Percentiles rank a stretch among this genome's conserved stretches.
phyloP scores from a whole-genome alignment of 2,329 filamentous ascomycete species.

The Fusarium pininemorale region DNA sequence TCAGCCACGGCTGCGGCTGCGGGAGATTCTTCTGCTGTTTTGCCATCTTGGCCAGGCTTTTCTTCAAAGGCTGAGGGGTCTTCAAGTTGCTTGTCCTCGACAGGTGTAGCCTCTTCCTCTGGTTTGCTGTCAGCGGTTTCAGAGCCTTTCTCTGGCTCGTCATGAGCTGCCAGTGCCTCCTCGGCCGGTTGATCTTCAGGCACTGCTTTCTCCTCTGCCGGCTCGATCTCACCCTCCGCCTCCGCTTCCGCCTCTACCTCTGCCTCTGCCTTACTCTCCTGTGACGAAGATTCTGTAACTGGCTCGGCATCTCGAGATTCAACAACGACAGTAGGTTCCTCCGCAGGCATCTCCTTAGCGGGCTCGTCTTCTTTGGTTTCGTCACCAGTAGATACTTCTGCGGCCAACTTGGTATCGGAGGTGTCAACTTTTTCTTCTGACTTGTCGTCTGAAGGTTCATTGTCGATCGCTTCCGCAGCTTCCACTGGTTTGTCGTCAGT shows the following conservation, averaged over 20 bases:
- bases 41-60: slow-evolving; percentile 20
- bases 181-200: neutral
- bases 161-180: slow-evolving; percentile 3
- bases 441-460: neutral
- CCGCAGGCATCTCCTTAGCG: neutral
- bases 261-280: neutral
- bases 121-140: slow-evolving; percentile 21
- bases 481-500: slow-evolving; percentile 4
- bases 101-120: slow-evolving; percentile 18
- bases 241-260: neutral
- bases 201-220: neutral
- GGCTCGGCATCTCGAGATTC: neutral
- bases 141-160: slow-evolving; percentile 19
- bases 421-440: neutral
- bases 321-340: neutral
- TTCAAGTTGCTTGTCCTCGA: slow-evolving; percentile 24
- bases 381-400: neutral
- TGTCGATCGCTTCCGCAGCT: neutral
- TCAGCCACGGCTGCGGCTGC: neutral
- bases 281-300: neutral
- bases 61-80: slow-evolving; percentile 5
- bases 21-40: slow-evolving; percentile 16
- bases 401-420: neutral
- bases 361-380: neutral
- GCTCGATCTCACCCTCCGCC: neutral